Base-by-base conservation (phyloP, 345 rosid species). In the Cardamine resedifolia region DNA sequence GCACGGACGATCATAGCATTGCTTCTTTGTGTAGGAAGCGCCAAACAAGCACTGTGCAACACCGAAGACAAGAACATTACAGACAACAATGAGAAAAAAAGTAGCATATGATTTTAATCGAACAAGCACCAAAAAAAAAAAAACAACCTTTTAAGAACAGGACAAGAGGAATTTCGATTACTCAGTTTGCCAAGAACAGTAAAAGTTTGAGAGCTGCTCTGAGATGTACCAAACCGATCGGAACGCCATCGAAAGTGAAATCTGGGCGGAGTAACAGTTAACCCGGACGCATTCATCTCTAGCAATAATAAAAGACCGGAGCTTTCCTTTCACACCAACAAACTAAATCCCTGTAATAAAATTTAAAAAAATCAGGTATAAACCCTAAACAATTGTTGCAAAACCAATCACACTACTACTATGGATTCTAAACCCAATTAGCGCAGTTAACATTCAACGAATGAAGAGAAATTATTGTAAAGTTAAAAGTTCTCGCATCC, bases 271-370 rank as follows among this genome's bases (percentile, higher is more conserved):
- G 81, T 77, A 75, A 73, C 75, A 7, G 78, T 78, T 38, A 91
- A 75, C 41, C 97, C 96, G 28, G 88, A 83, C 11, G 86, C 79
- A 66, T 76, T 71, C 96, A 91, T 91, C 77, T 73, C 82, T 56
- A 62, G 30, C 19, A 18, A 6, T 41, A 27, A 38, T 41, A 27
- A 38, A 68, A 0, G 66, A 27, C 38, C 19, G 45, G 47, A 51
- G 43, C 49, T 75, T 50, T 68, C 18, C 58, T 27, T 53, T 43
- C n/a, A 69, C 65, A 69, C 11, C 66, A 63, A 58, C 28, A 45
- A 44, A 23, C 74, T 75, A 58, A 68, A 68, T 58, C 51, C 70
- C 69, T 68, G 41, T 2, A 16, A 60, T 12, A 15, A 10, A 39
- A 16, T 8, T n/a, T n/a, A n/a, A 47, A 18, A 21, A 48, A 49